Evolutionary conservation across 495 filamentous ascomycete species (phyloP), one percentile per base, ranked within the genome.

Genomic region (Podospora appendiculata): DNA sequence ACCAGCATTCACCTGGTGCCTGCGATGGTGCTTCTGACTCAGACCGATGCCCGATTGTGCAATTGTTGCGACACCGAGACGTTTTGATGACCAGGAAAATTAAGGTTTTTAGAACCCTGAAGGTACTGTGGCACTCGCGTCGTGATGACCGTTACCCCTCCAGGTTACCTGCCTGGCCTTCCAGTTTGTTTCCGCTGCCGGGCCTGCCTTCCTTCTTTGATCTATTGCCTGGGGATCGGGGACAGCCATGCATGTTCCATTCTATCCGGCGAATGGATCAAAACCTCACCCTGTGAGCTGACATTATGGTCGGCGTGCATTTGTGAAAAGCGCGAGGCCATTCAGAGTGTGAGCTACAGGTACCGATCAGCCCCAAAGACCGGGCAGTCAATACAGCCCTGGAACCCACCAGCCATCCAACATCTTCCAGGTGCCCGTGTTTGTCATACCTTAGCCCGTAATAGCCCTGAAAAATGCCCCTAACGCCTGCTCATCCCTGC

Each of bases 41-140:
- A 58, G 58, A 55, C 55, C 43, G 34, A 41, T 39, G 47, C 38
- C 45, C 35, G 42, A 55, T 50, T 53, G 48, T 55, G 47, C 51
- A 58, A 61, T 61, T 41, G 47, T 61, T 61, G 56, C 55, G 48
- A 47, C 55, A 58, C 50, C 34, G 32, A 6, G 45, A 54, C 45
- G 45, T 47, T 46, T 33, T 45, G 50, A 57, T 60, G 57, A 60
- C 54, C 53, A 25, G 25, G 5, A 25, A 25, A 25, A n/a, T n/a
- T 25, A 25, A 25, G 14, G 35, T 34, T 34, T 25, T 48, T 56
- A 50, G 43, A 52, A 18, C 50, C 50, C 32, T 3, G 46, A 39
- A 12, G 18, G 25, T n/a, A 32, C 34, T 32, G 3, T 6, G 12
- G 10, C 9, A 11, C 43, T 11, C 25, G 5, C 18, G 17, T 11